phyloP scores from a whole-genome alignment of 306 rosid species.

The Cicer judaicum region DNA sequence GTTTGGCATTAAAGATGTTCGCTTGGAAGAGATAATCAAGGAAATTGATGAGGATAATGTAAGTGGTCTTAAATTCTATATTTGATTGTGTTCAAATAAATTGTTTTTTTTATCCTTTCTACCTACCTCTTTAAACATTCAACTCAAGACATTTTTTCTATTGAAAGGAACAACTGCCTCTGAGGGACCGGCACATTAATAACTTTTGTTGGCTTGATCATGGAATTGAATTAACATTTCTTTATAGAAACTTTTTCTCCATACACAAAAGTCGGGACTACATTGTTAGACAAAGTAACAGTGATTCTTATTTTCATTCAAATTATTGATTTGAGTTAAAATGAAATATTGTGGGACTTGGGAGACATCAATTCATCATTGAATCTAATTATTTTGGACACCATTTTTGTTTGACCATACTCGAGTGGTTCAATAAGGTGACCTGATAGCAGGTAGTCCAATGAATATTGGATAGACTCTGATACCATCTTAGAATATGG shows the following conservation, averaged over 20 bases:
- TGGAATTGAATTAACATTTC: slow-evolving; percentile 19
- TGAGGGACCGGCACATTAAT: background rate
- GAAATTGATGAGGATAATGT: slow-evolving; percentile 93
- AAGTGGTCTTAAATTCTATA: slow-evolving; percentile 50
- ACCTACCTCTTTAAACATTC: background rate
- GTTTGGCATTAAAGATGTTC: slow-evolving; percentile 83
- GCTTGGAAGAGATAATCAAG: slow-evolving; percentile 84
- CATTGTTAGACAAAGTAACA: no score
- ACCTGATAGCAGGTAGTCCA: no score
- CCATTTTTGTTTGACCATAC: background rate
- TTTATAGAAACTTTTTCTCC: slow-evolving; percentile 15
- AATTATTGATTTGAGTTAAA: background rate
- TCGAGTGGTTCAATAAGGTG: no score
- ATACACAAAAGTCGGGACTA: background rate
- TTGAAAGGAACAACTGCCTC: no score
- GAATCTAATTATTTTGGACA: background rate
- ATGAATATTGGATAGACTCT: no score
- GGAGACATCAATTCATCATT: background rate
- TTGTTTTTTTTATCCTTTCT: slow-evolving; percentile 20
- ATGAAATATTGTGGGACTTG: background rate
- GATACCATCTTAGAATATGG: no score
- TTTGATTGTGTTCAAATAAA: slow-evolving; percentile 1
- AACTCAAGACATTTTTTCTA: no score
- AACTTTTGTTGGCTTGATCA: background rate
- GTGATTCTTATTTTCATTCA: background rate